These are phyloP conservation scores for Hsuehochloa calcarea DNA, from an alignment of 176 grass and related monocot genomes.

Conservation along the genomic window DNA sequence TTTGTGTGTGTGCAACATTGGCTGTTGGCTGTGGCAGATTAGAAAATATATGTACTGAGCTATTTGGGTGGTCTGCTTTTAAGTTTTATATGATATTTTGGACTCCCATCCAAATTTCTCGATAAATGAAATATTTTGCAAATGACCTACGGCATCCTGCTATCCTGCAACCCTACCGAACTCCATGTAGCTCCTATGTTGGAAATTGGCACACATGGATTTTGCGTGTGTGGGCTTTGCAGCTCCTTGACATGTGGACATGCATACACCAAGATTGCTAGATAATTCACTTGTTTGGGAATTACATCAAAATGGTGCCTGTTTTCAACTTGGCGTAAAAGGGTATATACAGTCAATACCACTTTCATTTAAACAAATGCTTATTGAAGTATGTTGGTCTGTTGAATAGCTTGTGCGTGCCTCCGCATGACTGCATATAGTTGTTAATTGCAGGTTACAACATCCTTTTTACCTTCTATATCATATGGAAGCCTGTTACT, in stretches of 20 bases:
- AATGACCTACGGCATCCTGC: neutral
- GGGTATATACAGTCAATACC: neutral
- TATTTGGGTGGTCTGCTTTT: neutral
- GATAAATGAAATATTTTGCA: neutral
- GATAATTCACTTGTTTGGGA: neutral
- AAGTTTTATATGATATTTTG: neutral
- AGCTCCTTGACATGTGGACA: neutral
- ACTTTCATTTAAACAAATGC: slow-evolving; percentile 1
- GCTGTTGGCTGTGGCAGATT: neutral
- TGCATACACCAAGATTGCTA: slow-evolving; percentile 12
- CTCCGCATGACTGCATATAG: neutral
- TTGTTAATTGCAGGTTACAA: slow-evolving; percentile 17
- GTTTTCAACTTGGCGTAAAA: slow-evolving; percentile 14
- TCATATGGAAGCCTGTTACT: neutral
- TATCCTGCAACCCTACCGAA: neutral
- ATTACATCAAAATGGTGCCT: neutral
- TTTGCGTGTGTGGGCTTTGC: neutral
- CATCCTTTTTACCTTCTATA: slow-evolving; percentile 12
- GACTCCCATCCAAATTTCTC: neutral
- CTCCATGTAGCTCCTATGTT: neutral
- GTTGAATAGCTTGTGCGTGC: neutral
- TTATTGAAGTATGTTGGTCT: neutral
- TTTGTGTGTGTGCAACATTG: neutral
- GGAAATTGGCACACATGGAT: neutral
- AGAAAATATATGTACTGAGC: neutral